phyloP scores from a whole-genome alignment of 768 basidiomycete genomes.

The Phlebiopsis flavidoalba region DNA sequence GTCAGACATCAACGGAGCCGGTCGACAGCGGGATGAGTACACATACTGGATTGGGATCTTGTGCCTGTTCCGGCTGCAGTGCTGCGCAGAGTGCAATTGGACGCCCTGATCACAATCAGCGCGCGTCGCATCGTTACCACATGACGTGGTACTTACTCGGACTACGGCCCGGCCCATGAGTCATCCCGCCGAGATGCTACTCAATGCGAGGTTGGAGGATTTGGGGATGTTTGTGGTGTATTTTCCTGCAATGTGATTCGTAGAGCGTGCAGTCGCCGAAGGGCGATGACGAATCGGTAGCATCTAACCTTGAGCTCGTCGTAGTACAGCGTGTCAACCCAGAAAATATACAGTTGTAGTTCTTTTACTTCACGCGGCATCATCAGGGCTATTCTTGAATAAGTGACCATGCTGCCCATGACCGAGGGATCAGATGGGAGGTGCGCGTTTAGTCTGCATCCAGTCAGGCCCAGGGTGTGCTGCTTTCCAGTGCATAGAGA shows the following conservation, averaged over 20 bases:
- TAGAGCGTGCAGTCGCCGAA: not conserved
- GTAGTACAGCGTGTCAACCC: slow-evolving; percentile 29
- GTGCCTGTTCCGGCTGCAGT: slow-evolving; percentile 27
- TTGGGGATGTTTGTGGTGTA: slow-evolving; percentile 26
- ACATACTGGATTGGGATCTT: slow-evolving; percentile 27
- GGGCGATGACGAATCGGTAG: not conserved
- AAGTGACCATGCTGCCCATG: slow-evolving; percentile 26
- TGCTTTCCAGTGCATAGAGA: slow-evolving; percentile 27
- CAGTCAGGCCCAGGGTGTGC: slow-evolving; percentile 23
- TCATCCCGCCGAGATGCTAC: slow-evolving; percentile 31
- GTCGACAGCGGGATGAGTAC: not conserved
- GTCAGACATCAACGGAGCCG: not conserved
- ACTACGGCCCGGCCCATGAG: no score
- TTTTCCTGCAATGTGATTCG: slow-evolving; percentile 9
- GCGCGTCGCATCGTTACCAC: slow-evolving; percentile 33
- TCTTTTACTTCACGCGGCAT: slow-evolving; percentile 9
- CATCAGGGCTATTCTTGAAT: slow-evolving; percentile 10
- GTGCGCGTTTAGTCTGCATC: slow-evolving; percentile 20
- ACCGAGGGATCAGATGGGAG: slow-evolving; percentile 25
- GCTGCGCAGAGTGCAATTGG: slow-evolving; percentile 26
- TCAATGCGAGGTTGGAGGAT: slow-evolving; percentile 28
- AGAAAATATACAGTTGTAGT: slow-evolving; percentile 26
- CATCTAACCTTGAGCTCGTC: slow-evolving; percentile 24
- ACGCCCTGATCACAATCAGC: slow-evolving; percentile 25
- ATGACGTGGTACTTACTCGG: slow-evolving; percentile 21